Percentiles rank a stretch among this genome's conserved stretches.
phyloP scores from a whole-genome alignment of 2,329 filamentous ascomycete species.

The Colletotrichum sp. region DNA sequence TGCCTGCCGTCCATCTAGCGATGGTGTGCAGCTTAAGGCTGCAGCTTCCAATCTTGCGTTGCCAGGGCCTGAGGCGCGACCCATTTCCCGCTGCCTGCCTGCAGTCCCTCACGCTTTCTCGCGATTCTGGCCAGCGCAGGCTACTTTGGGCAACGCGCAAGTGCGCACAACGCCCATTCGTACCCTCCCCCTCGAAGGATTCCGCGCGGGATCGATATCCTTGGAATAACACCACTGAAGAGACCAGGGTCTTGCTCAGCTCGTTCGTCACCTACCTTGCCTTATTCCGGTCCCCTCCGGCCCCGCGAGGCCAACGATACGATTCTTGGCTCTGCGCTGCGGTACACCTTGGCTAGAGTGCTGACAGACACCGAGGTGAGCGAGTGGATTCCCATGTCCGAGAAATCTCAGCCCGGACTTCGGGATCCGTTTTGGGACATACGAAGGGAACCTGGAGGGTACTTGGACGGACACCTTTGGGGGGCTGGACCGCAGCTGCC shows the following conservation, averaged over 20 bases:
- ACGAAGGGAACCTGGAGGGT: neutral
- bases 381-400: neutral
- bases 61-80: neutral
- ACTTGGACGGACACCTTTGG: neutral
- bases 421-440: neutral
- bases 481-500: neutral
- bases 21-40: slow-evolving; percentile 17
- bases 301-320: neutral
- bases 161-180: neutral
- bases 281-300: neutral
- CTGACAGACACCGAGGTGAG: slow-evolving; percentile 17
- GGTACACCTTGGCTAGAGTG: neutral
- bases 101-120: neutral
- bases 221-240: neutral
- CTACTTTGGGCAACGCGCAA: neutral
- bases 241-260: neutral
- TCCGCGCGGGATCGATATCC: neutral
- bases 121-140: neutral
- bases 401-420: neutral
- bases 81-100: neutral
- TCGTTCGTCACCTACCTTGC: neutral
- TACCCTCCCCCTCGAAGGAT: neutral
- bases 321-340: neutral
- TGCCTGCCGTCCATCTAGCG: neutral
- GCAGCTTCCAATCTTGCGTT: neutral